A percentile compares a stretch with the other conserved stretches of the same genome.
Conservation (phyloP, 345 rosid genomes). For the Cardiospermum halicacabum region DNA sequence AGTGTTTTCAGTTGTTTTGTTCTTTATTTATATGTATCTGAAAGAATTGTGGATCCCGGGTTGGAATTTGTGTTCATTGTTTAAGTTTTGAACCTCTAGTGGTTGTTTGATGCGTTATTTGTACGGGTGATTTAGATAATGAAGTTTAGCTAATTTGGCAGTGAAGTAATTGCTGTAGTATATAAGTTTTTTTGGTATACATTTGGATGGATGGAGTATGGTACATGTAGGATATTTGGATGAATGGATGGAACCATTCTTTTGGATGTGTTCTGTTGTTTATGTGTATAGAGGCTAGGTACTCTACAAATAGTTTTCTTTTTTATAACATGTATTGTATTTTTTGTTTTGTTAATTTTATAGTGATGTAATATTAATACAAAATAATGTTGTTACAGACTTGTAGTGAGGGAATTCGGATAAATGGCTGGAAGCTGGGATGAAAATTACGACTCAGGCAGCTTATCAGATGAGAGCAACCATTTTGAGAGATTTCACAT, state of each 20-base stretch:
- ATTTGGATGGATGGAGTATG: neutral
- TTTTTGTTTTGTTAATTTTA: neutral
- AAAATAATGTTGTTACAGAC: conserved; percentile 13
- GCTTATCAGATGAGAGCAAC: conserved; percentile 75
- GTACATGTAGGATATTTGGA: too few species aligned
- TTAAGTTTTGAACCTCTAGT: neutral
- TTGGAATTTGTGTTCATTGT: neutral
- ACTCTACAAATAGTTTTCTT: too few species aligned
- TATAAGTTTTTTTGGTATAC: neutral
- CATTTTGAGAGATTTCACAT: conserved; percentile 52
- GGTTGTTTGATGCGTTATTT: neutral
- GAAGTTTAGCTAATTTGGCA: neutral
- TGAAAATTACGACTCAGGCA: conserved; percentile 51
- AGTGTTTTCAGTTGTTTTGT: neutral
- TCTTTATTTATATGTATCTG: neutral
- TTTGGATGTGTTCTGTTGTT: neutral
- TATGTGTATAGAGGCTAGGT: too few species aligned
- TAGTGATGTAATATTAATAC: neutral
- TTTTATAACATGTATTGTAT: neutral
- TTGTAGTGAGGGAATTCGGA: conserved; percentile 19
- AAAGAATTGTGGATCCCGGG: neutral
- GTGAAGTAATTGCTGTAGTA: neutral
- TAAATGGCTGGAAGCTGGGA: conserved; percentile 71
- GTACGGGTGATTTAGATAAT: neutral
- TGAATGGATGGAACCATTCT: too few species aligned